Conservation (phyloP, 2,329 filamentous ascomycete species). For the Nectriaceae sp. region DNA sequence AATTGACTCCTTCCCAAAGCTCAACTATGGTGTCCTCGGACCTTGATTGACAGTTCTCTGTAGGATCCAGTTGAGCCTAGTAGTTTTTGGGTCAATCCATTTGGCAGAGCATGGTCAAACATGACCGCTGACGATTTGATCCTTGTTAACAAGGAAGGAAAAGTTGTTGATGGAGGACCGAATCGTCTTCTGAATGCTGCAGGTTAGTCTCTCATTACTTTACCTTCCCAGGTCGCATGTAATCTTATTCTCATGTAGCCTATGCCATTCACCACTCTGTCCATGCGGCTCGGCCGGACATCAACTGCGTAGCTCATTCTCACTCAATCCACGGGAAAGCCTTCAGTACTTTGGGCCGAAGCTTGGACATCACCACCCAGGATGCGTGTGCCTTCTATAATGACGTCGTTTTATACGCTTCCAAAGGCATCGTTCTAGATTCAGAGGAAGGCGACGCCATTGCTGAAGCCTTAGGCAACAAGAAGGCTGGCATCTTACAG, state of each 20-base stretch:
- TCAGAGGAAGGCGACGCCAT: conserved; percentile 8
- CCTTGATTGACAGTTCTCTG: too few species aligned
- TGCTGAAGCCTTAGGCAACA: conserved; percentile 4
- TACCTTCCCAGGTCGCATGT: background rate
- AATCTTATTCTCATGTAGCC: background rate
- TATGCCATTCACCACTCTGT: conserved; percentile 13
- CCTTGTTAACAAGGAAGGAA: conserved; percentile 60
- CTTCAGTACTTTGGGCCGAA: conserved; percentile 5
- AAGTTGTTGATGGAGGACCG: conserved; percentile 63
- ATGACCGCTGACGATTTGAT: conserved; percentile 67
- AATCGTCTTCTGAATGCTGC: conserved; percentile 8
- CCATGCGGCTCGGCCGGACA: conserved; percentile 9
- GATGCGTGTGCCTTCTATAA: conserved; percentile 11
- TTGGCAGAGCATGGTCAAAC: conserved; percentile 40
- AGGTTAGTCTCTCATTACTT: background rate
- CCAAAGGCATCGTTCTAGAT: conserved; percentile 4
- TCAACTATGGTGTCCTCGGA: background rate
- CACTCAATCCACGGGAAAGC: conserved; percentile 9
- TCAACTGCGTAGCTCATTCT: conserved; percentile 13
- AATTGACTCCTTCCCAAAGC: background rate
- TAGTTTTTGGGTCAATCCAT: conserved; percentile 69
- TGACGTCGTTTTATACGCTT: conserved; percentile 9
- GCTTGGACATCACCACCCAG: conserved; percentile 9
- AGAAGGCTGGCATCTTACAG: conserved; percentile 9
- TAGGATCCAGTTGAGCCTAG: conserved; percentile 59